Evolutionary conservation across 148 eudicot genomes (phyloP), one percentile per base, ranked within the genome.

Genomic region (Chenopodium formosanum): DNA sequence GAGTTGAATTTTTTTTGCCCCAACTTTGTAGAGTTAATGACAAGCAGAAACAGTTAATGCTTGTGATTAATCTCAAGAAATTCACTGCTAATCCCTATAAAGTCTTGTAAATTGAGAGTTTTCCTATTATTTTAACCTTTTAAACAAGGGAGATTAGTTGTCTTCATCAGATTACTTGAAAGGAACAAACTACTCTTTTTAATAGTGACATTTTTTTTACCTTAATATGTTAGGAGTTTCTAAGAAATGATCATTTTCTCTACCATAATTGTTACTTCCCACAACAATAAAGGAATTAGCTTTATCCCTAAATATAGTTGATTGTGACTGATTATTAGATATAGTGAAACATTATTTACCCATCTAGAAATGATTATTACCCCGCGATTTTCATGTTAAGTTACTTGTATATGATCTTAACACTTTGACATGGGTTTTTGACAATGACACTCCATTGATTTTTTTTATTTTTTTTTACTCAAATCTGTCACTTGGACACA

Each of bases 11-110:
- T 25, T 50, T 19, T 25, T 47, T 25, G 8, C 62, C 62, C 4
- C 14, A 31, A 46, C 37, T 40, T 4, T 77, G 7, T 3, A 60
- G 19, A 58, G 65, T 47, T 78, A 84, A 82, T 79, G 68, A 82
- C 72, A 66, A 63, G 63, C 34, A 84, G 64, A 60, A 46, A 68
- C 23, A 84, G 77, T 70, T 69, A 56, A 58, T 84, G 82, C 81
- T 4, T 80, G 56, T 84, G 31, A 75, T 76, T 73, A 75, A 62
- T 77, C 69, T 81, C 79, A 68, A 50, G 81, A 77, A 82, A 58
- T 77, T 84, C 73, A 65, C 78, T 81, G 84, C 74, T 73, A 81
- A 74, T 85, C 84, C 86, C 82, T 72, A 78, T 63, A 68, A 40
- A 76, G 25, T 52, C 69, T 69, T 80, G 80, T 48, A 48, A 74